These are phyloP conservation scores for Oxytropis ochrocephala DNA, from an alignment of 306 rosid species.

Conservation along the genomic window DNA sequence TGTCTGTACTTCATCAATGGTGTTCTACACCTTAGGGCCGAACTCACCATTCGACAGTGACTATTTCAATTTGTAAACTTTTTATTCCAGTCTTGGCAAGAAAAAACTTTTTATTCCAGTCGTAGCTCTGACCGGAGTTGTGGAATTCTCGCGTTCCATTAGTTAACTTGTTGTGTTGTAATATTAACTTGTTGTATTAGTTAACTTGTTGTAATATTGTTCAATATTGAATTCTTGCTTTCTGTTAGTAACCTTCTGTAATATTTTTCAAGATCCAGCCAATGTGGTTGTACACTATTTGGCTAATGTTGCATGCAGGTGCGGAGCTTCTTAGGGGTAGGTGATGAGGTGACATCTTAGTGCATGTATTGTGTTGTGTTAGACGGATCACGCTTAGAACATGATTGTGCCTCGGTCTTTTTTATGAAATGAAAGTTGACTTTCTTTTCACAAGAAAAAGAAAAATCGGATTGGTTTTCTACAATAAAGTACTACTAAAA, in stretches of 20 bases:
- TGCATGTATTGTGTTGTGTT: too few species aligned
- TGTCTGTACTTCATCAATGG: slow-evolving; percentile 81
- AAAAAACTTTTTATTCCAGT: slow-evolving; percentile 8
- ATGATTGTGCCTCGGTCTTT: too few species aligned
- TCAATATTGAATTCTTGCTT: background rate
- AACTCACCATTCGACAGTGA: slow-evolving; percentile 78
- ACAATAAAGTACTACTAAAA: too few species aligned
- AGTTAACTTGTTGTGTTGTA: background rate
- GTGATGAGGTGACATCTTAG: too few species aligned
- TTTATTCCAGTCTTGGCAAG: slow-evolving; percentile 1
- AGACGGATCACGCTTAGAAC: too few species aligned
- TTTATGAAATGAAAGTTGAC: too few species aligned
- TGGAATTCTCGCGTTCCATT: background rate
- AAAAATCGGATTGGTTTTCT: too few species aligned
- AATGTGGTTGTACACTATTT: background rate
- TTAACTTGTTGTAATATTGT: background rate
- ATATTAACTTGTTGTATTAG: too few species aligned
- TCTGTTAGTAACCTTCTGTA: background rate
- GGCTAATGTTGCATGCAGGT: background rate
- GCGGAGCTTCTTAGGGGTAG: too few species aligned
- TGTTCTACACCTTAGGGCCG: slow-evolving; percentile 92
- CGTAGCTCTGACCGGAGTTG: slow-evolving; percentile 10
- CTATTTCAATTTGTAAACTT: background rate
- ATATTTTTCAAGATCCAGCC: slow-evolving; percentile 2
- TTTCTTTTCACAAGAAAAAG: too few species aligned